Percentiles rank a stretch among this genome's conserved stretches.
phyloP scores from a whole-genome alignment of 2,329 filamentous ascomycete species.

The Dothistroma pini region DNA sequence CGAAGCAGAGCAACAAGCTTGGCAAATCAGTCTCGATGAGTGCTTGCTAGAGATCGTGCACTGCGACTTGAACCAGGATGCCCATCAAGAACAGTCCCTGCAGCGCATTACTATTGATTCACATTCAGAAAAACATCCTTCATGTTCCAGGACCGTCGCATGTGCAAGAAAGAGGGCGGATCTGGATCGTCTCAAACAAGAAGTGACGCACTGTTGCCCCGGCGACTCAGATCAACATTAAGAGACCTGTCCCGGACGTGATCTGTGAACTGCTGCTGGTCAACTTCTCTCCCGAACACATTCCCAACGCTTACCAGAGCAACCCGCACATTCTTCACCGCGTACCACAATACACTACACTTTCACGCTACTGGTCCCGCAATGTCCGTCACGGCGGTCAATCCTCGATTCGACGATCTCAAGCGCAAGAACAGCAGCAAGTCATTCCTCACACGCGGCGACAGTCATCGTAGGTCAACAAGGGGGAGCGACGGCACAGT shows the following conservation, averaged over 20 bases:
- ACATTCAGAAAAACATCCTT: background rate
- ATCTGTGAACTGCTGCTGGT: background rate
- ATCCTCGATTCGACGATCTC: constrained; percentile 53
- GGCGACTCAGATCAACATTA: background rate
- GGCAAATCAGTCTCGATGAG: background rate
- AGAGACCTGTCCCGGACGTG: background rate
- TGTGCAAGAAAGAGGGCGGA: background rate
- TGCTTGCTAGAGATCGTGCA: background rate
- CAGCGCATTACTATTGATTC: background rate
- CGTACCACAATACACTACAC: constrained; percentile 13
- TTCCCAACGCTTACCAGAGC: constrained; percentile 3
- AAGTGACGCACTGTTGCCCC: background rate
- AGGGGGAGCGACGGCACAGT: constrained; percentile 78
- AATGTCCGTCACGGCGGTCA: constrained; percentile 36
- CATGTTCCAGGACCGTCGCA: constrained; percentile 4
- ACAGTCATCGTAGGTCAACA: constrained; percentile 40
- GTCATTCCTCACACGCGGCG: constrained; percentile 33
- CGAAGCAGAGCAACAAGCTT: background rate
- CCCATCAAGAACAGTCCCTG: background rate
- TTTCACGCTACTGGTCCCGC: constrained; percentile 10
- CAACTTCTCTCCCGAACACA: constrained; percentile 2
- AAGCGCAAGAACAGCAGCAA: constrained; percentile 51
- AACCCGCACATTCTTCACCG: constrained; percentile 5
- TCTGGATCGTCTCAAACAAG: background rate
- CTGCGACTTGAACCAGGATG: background rate